Evolutionary conservation across 2,329 filamentous ascomycete species (phyloP).

Genomic region (Cladosporium velox): DNA sequence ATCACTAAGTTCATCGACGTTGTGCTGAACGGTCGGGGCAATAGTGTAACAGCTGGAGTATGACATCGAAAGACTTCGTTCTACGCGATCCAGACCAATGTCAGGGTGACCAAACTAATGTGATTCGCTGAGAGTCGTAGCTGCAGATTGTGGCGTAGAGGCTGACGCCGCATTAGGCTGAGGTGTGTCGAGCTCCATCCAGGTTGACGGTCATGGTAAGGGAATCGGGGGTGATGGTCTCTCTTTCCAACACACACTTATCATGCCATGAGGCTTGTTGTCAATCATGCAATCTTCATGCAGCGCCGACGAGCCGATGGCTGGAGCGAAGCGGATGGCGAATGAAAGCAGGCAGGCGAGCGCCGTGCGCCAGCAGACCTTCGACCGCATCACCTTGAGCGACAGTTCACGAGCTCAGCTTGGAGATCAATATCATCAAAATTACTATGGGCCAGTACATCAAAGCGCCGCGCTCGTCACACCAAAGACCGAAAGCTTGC

Average conservation of each 20-base stretch:
- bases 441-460: neutral
- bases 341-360: neutral
- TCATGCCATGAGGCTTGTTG: neutral
- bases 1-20: neutral
- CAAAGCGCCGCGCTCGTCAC: neutral
- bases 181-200: neutral
- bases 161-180: neutral
- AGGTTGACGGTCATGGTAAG: neutral
- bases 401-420: neutral
- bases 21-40: neutral
- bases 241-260: too few species aligned
- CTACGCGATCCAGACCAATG: too few species aligned
- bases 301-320: neutral
- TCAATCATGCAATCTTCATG: neutral
- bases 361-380: neutral
- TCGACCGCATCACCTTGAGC: neutral
- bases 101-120: too few species aligned
- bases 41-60: too few species aligned
- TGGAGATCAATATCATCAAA: neutral
- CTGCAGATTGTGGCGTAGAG: neutral
- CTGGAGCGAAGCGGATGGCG: too few species aligned
- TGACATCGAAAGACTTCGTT: too few species aligned
- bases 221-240: neutral
- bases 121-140: too few species aligned
- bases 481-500: too few species aligned